A percentile compares a stretch with the other conserved stretches of the same genome.
Conservation (phyloP, 495 filamentous ascomycete species). For the Xylaria palmicola region DNA sequence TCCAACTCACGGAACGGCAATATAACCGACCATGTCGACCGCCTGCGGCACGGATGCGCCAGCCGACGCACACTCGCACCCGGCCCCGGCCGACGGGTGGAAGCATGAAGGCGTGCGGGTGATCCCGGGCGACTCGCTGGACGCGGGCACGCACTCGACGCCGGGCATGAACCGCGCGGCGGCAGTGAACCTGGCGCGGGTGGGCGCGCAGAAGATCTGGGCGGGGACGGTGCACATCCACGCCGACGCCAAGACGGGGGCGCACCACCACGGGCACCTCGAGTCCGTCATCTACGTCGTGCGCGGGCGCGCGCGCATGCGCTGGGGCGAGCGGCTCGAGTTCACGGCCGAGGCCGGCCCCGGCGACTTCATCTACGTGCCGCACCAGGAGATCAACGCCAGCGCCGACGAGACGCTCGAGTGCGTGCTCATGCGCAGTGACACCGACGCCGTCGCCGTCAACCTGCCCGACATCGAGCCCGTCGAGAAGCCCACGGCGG, state of each 20-base stretch:
- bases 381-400: slow-evolving; percentile 44
- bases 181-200: slow-evolving; percentile 38
- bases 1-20: neutral
- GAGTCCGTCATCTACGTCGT: slow-evolving; percentile 40
- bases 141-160: slow-evolving; percentile 35
- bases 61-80: neutral
- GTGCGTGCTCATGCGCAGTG: slow-evolving; percentile 39
- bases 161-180: slow-evolving; percentile 31
- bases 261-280: slow-evolving; percentile 41
- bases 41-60: neutral
- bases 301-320: slow-evolving; percentile 38
- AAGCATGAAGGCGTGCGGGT: slow-evolving; percentile 36
- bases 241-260: slow-evolving; percentile 39
- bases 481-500: slow-evolving; percentile 34
- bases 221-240: slow-evolving; percentile 41
- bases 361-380: slow-evolving; percentile 42
- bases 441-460: slow-evolving; percentile 36
- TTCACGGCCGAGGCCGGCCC: slow-evolving; percentile 40
- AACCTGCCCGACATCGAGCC: slow-evolving; percentile 38
- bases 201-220: slow-evolving; percentile 40
- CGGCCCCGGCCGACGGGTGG: slow-evolving; percentile 26
- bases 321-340: slow-evolving; percentile 40
- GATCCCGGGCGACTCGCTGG: slow-evolving; percentile 33
- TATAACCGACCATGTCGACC: neutral
- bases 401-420: slow-evolving; percentile 33